Percentiles rank a stretch among this genome's conserved stretches.
phyloP scores from a whole-genome alignment of 164 flowering plant genomes.

The Amborella trichopoda region DNA sequence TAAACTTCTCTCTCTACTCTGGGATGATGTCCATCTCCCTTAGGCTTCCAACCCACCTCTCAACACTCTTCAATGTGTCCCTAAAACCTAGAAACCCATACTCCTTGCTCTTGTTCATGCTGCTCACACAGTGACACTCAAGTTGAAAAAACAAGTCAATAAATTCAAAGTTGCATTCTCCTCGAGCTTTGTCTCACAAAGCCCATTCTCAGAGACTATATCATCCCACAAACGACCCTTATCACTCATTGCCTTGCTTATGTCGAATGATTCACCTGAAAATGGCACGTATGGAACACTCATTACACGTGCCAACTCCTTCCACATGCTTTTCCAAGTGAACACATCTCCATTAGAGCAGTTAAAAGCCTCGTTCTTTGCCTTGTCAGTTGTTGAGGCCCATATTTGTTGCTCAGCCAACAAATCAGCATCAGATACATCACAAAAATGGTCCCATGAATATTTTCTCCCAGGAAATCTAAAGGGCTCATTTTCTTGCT shows the following conservation, averaged over 20 bases:
- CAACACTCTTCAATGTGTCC: constrained; percentile 6
- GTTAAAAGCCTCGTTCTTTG: constrained; percentile 25
- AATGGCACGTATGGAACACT: constrained; percentile 5
- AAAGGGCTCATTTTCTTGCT: constrained; percentile 13
- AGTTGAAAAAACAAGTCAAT: constrained; percentile 2
- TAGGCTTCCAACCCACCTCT: constrained; percentile 5
- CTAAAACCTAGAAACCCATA: constrained; percentile 12
- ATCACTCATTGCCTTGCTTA: too few species aligned
- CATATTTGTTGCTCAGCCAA: constrained; percentile 26
- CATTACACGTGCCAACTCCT: constrained; percentile 3
- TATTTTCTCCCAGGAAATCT: constrained; percentile 17
- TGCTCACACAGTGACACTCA: constrained; percentile 11
- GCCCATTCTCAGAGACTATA: constrained; percentile 11
- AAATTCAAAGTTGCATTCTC: constrained; percentile 5
- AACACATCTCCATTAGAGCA: constrained; percentile 25
- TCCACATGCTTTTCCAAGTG: constrained; percentile 17
- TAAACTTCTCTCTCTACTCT: too few species aligned
- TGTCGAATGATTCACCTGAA: not conserved
- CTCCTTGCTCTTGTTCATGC: constrained; percentile 14
- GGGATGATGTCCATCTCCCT: constrained; percentile 14
- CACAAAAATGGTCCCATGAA: constrained; percentile 27
- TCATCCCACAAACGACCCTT: constrained; percentile 15
- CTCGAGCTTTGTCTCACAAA: constrained; percentile 9
- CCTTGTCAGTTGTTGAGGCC: constrained; percentile 14
- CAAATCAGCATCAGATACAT: constrained; percentile 13